Evolutionary conservation across 1,284 basidiomycete genomes (phyloP), one percentile per base, ranked within the genome.

Genomic region (Leccinum griseonigrum): DNA sequence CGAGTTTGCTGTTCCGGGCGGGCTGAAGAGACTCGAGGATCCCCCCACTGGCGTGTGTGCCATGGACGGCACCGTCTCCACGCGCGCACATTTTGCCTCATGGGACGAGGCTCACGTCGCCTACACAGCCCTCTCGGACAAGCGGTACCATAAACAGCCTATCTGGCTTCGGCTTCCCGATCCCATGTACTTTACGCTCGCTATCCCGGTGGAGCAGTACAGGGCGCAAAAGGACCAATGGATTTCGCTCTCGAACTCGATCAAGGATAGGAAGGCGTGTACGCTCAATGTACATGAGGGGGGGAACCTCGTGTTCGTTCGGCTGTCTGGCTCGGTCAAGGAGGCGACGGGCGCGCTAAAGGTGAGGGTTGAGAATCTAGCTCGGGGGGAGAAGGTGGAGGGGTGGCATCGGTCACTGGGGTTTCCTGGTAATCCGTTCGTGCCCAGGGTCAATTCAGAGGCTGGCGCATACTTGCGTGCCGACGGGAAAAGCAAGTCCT

Each of bases 361-460:
- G 69, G 85, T 86, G n/a, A 74, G 83, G 56, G 81, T 84, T 0
- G 85, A 86, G 69, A 80, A 73, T 56, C 66, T 87, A 28, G 78
- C 77, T 3, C 75, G 75, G n/a, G 85, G 85, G 5, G 78, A 82
- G 52, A 79, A 72, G 38, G 71, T 85, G 4, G 69, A 76, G 1
- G 75, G 74, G 9, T 86, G 84, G 84, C 82, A 86, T 69, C 70
- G 75, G 16, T 75, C 75, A 0, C 75, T 85, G 57, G 51, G 64
- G 1, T 0, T 61, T 7, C 51, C 67, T 1, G 74, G 71, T 4
- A 75, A 70, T 43, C 36, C 60, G 2, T 82, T 83, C 58, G 63
- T 80, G 34, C 63, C 63, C 28, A 73, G 69, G 0, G 64, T 84
- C 4, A 67, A 72, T 40, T 56, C 67, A 0, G 69, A 74, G 18